These are phyloP conservation scores for Cyberlindnera xylosilytica DNA, from an alignment of 805 yeast genomes.

Conservation along the genomic window DNA sequence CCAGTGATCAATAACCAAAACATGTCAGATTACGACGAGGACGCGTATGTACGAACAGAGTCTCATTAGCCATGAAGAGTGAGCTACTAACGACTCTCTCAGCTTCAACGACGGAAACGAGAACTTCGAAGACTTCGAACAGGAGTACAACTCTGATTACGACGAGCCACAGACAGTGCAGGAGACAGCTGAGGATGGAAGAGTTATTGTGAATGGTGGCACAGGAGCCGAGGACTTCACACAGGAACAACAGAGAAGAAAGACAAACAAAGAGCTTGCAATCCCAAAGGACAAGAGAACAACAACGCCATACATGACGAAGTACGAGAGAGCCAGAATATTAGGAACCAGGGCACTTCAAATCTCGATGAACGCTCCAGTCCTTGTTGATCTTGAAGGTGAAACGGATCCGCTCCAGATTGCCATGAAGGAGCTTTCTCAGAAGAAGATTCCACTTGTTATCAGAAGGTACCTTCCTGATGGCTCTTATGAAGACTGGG, in stretches of 20 bases:
- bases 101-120: slow-evolving; percentile 69
- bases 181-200: slow-evolving; percentile 59
- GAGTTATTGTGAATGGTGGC: slow-evolving; percentile 69
- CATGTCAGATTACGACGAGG: slow-evolving; percentile 58
- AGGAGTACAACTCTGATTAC: slow-evolving; percentile 76
- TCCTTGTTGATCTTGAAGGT: slow-evolving; percentile 95
- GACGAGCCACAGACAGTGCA: slow-evolving; percentile 41
- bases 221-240: slow-evolving; percentile 54
- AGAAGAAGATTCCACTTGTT: slow-evolving; percentile 91
- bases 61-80: no score
- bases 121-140: slow-evolving; percentile 77
- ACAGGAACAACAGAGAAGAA: slow-evolving; percentile 42
- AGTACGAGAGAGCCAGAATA: slow-evolving; percentile 96
- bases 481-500: slow-evolving; percentile 98
- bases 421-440: slow-evolving; percentile 95
- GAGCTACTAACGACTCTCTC: slow-evolving; percentile 2
- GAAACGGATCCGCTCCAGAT: slow-evolving; percentile 98
- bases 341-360: slow-evolving; percentile 97
- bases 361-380: slow-evolving; percentile 98
- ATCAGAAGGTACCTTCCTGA: slow-evolving; percentile 96
- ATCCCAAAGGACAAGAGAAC: slow-evolving; percentile 85
- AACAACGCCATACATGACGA: slow-evolving; percentile 98
- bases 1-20: not conserved
- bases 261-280: slow-evolving; percentile 75
- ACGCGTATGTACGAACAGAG: no score